phyloP scores from a whole-genome alignment of 2,329 filamentous ascomycete genomes.

The Hypoxylon rubiginosum region DNA sequence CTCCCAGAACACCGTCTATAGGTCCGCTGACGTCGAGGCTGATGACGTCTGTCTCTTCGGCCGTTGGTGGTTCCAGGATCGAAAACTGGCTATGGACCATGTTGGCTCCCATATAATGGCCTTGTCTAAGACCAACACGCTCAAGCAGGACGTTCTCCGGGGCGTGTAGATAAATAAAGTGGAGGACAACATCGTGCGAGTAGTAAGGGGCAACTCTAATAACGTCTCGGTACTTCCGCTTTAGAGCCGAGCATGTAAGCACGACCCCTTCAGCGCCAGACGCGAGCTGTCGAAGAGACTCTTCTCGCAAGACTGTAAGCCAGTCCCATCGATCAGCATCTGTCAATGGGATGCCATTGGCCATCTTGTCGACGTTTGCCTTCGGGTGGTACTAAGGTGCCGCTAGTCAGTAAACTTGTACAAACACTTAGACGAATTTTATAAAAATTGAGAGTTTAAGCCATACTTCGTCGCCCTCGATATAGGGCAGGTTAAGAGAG shows the following conservation, averaged over 20 bases:
- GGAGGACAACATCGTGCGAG: constrained; percentile 78
- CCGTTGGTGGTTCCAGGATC: constrained; percentile 83
- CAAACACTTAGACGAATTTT: background rate
- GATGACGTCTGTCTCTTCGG: constrained; percentile 79
- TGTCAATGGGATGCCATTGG: constrained; percentile 82
- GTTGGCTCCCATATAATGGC: constrained; percentile 94
- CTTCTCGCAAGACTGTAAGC: constrained; percentile 83
- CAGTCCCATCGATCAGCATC: constrained; percentile 98
- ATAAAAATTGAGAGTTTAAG: constrained; percentile 44
- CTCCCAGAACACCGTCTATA: constrained; percentile 70
- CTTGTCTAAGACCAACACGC: constrained; percentile 79
- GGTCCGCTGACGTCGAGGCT: constrained; percentile 75
- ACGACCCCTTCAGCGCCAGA: constrained; percentile 81
- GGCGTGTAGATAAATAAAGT: constrained; percentile 93
- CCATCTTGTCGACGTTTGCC: constrained; percentile 93
- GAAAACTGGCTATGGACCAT: constrained; percentile 97
- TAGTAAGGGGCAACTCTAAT: constrained; percentile 86
- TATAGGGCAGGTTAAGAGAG: constrained; percentile 75
- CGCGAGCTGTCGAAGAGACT: constrained; percentile 69
- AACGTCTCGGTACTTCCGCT: constrained; percentile 96
- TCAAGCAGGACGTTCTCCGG: constrained; percentile 80
- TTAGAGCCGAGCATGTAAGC: constrained; percentile 94
- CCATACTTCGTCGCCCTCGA: constrained; percentile 83
- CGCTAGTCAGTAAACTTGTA: constrained; percentile 20
- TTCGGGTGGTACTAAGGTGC: constrained; percentile 75